Conservation (phyloP, 2,329 filamentous ascomycete genomes). For the Colletotrichum filicis region DNA sequence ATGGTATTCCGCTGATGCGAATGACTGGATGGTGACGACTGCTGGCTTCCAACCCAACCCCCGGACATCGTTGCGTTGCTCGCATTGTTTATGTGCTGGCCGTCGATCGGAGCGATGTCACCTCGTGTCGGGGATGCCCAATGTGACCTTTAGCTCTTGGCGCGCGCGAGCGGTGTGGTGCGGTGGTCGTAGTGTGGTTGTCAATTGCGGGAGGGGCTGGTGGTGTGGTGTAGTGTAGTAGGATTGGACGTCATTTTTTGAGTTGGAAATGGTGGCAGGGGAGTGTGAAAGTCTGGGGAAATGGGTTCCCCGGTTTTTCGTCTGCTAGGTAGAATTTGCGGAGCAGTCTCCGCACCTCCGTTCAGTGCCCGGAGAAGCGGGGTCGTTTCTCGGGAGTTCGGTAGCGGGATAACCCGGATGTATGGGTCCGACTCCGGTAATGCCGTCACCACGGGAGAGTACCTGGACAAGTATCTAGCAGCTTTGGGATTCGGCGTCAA, state of each 20-base stretch:
- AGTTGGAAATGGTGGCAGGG: no score
- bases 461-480: no score
- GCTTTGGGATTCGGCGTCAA: neutral
- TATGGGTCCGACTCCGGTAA: no score
- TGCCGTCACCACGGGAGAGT: no score
- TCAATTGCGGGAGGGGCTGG: neutral
- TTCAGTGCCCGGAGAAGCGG: no score
- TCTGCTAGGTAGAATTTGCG: no score
- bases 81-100: neutral
- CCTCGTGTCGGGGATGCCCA: neutral
- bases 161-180: neutral
- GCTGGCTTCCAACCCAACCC: no score
- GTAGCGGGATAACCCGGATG: no score
- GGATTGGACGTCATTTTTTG: neutral
- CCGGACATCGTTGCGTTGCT: neutral
- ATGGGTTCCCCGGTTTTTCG: no score
- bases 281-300: no score
- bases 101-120: neutral
- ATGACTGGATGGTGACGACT: neutral
- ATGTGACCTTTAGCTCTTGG: neutral
- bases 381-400: no score
- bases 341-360: no score
- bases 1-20: neutral
- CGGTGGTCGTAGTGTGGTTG: neutral
- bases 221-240: neutral